Base-by-base conservation (phyloP, 768 basidiomycete species). In the Kwoniella sp. region DNA sequence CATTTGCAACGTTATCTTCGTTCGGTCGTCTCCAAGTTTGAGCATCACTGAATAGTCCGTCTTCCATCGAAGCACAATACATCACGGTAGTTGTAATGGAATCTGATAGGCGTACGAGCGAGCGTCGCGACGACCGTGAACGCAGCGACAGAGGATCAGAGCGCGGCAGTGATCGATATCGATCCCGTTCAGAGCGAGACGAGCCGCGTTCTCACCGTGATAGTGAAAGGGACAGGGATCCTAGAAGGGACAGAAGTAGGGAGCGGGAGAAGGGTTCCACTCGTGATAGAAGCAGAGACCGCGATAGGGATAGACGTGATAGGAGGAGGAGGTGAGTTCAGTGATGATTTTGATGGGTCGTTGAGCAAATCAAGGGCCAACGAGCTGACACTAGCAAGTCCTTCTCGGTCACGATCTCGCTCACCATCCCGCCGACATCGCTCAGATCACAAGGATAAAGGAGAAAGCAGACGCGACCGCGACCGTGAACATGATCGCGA, bases 381-480 rank as follows among this genome's bases (percentile, higher is more conserved):
- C 61, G 45, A 62, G 67, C 55, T 55, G 60, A 61, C 58, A 65
- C 13, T 38, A 30, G 51, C 54, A 65, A 63, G 66, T 58, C 66
- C 48, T 41, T 62, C 66, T 47, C 66, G 66, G n/a, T 61, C 66
- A 38, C 66, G 67, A 52, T 62, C 59, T 15, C 62, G 69, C 20
- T 73, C 72, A 50, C 63, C 50, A 55, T 62, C 68, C 48, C 61
- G 38, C 63, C 69, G 47, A 37, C 68, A 45, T 67, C 37, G 29
- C 4, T 38, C 57, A 63, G 48, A 58, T 45, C 31, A 50, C 31
- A 26, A 58, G 5, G n/a, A 31, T 58, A 25, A 56, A 8, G 25
- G 23, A 28, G 37, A 22, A 23, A 55, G 50, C 20, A 29, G 50
- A 20, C 55, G 41, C 29, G n/a, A 23, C 8, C 26, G 22, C 2